Evolutionary conservation across 768 basidiomycete genomes (phyloP).

Genomic region (Mycena haematopus): DNA sequence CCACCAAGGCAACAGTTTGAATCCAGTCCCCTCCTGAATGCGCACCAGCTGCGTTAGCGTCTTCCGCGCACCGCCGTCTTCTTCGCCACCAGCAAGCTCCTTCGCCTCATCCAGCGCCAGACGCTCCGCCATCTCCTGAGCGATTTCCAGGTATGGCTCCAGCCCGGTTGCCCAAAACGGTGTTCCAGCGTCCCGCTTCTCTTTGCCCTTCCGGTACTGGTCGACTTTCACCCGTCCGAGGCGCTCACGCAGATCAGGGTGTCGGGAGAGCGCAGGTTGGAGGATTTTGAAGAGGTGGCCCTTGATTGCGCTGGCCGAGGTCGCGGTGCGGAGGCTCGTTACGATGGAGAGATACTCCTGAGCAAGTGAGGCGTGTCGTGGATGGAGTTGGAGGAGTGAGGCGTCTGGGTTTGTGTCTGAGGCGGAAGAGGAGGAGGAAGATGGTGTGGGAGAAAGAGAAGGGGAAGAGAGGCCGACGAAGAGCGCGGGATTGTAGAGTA

Average conservation of each 20-base stretch:
- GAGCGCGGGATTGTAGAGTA: constrained; percentile 90
- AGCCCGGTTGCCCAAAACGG: constrained; percentile 38
- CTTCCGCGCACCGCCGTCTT: constrained; percentile 34
- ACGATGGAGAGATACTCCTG: constrained; percentile 89
- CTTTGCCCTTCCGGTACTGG: constrained; percentile 30
- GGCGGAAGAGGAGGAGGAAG: not conserved
- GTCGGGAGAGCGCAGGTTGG: constrained; percentile 71
- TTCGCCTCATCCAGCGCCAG: constrained; percentile 57
- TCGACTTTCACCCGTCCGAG: constrained; percentile 59
- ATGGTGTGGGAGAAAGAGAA: not conserved
- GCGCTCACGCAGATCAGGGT: constrained; percentile 75
- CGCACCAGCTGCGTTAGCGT: constrained; percentile 45
- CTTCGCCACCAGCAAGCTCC: constrained; percentile 57
- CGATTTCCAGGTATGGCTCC: constrained; percentile 58
- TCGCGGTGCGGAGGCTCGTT: constrained; percentile 68
- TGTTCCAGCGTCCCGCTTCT: constrained; percentile 6
- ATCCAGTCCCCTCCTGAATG: constrained; percentile 53
- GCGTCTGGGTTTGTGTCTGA: constrained; percentile 34
- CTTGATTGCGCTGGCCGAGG: constrained; percentile 79
- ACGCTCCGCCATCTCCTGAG: constrained; percentile 62
- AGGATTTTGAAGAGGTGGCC: constrained; percentile 94
- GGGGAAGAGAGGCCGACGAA: constrained; percentile 49
- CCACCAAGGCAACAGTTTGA: constrained; percentile 55
- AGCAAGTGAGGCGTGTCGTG: constrained; percentile 70
- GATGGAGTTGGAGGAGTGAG: constrained; percentile 53